Base-by-base conservation (phyloP, 192 early-diverging fungal species). In the Lobulomyces angularis region DNA sequence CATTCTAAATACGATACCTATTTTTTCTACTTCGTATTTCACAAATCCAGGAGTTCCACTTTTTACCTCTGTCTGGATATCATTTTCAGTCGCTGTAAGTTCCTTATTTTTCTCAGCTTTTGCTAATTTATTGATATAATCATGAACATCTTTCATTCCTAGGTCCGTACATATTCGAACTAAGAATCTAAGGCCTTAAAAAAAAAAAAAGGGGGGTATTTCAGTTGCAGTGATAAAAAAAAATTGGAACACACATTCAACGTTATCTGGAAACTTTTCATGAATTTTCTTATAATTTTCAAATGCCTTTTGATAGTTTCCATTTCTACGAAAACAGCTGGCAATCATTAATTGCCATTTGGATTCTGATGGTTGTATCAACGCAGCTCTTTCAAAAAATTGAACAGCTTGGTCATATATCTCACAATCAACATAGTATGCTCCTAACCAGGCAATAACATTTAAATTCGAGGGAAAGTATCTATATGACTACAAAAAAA, bases 311-410 rank as follows among this genome's bases (percentile, higher is more conserved):
- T 69, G 66, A 30, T 73, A 76, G 45, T 70, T 76, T 4, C 73
- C 73, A 28, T 58, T 55, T 14, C 65, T 31, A 19, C 69, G 46
- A 33, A 46, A 62, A 31, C 73, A 76, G 38, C 61, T 59, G 11
- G 73, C 73, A 39, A 73, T 57, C 73, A 73, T 70, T 28, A 76
- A 59, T 29, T 62, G 65, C 73, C 73, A 76, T 46, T 61, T 56
- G n/a, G 70, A 56, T 37, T 69, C 58, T 28, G 19, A 33, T 0
- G 73, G 73, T 30, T 73, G 62, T 29, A 73, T 67, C 9, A 60
- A 27, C 1, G 47, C 51, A 2, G 64, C 69, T 1, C 67, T 46
- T 36, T 73, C 66, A 46, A 76, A 76, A 46, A 67, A 74, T 48
- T 67, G 62, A 19, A 73, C 48, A 9, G 73, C 73, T 43, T 70